Evolutionary conservation across 2,329 filamentous ascomycete species (phyloP), one percentile per base, ranked within the genome.

Genomic region (Neonectria punicea): DNA sequence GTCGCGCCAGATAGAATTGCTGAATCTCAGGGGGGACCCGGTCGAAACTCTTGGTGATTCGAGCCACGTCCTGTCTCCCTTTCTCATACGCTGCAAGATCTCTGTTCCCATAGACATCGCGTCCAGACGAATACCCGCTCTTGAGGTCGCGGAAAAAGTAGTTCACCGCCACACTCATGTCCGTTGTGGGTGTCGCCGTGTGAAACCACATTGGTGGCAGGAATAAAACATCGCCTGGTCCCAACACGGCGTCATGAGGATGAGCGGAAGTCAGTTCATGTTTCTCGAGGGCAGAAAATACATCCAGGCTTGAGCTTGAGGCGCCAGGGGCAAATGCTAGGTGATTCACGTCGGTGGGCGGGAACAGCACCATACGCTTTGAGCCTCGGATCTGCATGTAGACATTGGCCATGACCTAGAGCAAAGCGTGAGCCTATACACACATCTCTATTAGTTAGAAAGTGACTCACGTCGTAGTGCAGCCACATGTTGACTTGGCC

Each of bases 101-200:
- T 43, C 93, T 85, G 75, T 97, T 97, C 1, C 93, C 94, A 75
- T 97, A 97, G 0, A 97, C 91, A 76, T 97, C 94, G 69, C 90
- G 87, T 1, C 94, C 93, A 1, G 85, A 78, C 1, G 93, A 89
- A 76, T 96, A 96, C 1, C 87, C 89, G 3, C 77, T 81, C 3
- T 89, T 81, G 10, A 96, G 82, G 66, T 90, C 90, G 47, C 89
- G 88, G 80, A 97, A 97, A 82, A 97, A 97, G 30, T 95, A 87
- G 76, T 97, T 97, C n/a, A 97, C 90, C 1, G 93, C 93, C 8
- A 97, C 84, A 70, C 92, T 94, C 65, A 88, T 77, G 49, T 82
- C 76, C 8, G 85, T 80, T 1, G 78, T 83, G 1, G 91, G 89
- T 0, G 86, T 84, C 2, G 90, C 90, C 1, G 93, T 91, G 77